phyloP scores from a whole-genome alignment of 768 basidiomycete genomes.

The Mycena latifolia region DNA sequence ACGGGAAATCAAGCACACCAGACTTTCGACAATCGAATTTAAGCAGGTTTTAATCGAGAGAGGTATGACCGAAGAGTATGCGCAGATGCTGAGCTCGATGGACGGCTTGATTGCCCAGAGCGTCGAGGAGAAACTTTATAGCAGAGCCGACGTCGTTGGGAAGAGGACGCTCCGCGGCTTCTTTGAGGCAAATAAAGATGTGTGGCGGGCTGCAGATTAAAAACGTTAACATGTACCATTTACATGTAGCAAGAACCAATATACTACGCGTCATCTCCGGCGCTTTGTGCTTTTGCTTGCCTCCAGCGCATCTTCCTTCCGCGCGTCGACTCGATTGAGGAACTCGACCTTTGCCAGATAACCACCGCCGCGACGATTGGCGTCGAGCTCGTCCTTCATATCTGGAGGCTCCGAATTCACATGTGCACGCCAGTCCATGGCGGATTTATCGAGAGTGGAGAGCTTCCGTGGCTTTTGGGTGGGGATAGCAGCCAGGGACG shows the following conservation, averaged over 20 bases:
- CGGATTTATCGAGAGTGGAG: slow-evolving; percentile 87
- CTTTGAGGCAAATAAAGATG: slow-evolving; percentile 39
- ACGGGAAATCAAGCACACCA: slow-evolving; percentile 45
- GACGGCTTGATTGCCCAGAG: slow-evolving; percentile 40
- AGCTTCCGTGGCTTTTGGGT: slow-evolving; percentile 78
- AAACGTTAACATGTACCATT: slow-evolving; percentile 8
- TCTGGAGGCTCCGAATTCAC: slow-evolving; percentile 57
- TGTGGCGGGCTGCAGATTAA: slow-evolving; percentile 11
- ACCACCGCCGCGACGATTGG: slow-evolving; percentile 79
- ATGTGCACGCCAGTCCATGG: slow-evolving; percentile 88
- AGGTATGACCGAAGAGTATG: slow-evolving; percentile 38
- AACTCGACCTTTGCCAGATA: slow-evolving; percentile 92
- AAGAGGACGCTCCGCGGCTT: slow-evolving; percentile 40
- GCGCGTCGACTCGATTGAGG: slow-evolving; percentile 77
- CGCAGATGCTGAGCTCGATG: slow-evolving; percentile 32
- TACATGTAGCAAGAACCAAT: not conserved
- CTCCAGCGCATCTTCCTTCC: slow-evolving; percentile 76
- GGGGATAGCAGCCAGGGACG: slow-evolving; percentile 66
- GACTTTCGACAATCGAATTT: slow-evolving; percentile 38
- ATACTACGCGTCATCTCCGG: slow-evolving; percentile 42
- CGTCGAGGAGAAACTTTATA: slow-evolving; percentile 40
- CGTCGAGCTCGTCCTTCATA: slow-evolving; percentile 79
- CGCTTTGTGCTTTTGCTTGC: slow-evolving; percentile 69
- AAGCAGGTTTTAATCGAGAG: slow-evolving; percentile 25
- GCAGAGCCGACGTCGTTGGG: slow-evolving; percentile 41